phyloP scores from a whole-genome alignment of 768 basidiomycete genomes.

The Tylopilus vinaceipallidus region DNA sequence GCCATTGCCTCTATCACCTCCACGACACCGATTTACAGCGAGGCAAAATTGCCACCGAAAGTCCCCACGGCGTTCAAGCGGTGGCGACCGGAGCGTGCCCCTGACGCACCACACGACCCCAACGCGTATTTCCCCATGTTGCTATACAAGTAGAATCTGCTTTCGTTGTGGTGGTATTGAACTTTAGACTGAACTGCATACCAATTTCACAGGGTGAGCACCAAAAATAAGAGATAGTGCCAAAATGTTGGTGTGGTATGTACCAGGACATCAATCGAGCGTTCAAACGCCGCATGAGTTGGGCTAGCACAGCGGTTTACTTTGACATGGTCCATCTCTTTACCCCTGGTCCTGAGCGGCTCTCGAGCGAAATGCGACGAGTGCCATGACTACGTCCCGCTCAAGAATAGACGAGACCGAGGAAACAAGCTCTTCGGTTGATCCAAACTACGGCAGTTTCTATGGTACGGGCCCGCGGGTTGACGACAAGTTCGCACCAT shows the following conservation, averaged over 20 bases:
- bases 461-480: not conserved
- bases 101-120: slow-evolving; percentile 81
- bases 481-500: not conserved
- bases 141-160: slow-evolving; percentile 47
- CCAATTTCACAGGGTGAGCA: slow-evolving; percentile 16
- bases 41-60: slow-evolving; percentile 67
- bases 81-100: slow-evolving; percentile 72
- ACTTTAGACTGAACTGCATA: slow-evolving; percentile 30
- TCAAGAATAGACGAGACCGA: too few relatives aligned
- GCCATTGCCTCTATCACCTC: slow-evolving; percentile 69
- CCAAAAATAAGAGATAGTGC: slow-evolving; percentile 7
- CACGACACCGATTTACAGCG: slow-evolving; percentile 55
- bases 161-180: not conserved
- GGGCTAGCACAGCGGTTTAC: not conserved
- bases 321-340: not conserved
- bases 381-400: not conserved
- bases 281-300: not conserved
- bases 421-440: not conserved
- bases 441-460: not conserved
- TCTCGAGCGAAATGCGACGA: not conserved
- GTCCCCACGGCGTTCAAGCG: slow-evolving; percentile 66
- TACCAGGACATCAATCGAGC: not conserved
- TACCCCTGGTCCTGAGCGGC: not conserved
- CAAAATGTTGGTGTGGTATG: not conserved
- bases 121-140: slow-evolving; percentile 83